A percentile compares a stretch with the other conserved stretches of the same genome.
Evolutionary conservation across 192 early-diverging fungal species (phyloP).

Genomic region (Rhizophagus clarus): DNA sequence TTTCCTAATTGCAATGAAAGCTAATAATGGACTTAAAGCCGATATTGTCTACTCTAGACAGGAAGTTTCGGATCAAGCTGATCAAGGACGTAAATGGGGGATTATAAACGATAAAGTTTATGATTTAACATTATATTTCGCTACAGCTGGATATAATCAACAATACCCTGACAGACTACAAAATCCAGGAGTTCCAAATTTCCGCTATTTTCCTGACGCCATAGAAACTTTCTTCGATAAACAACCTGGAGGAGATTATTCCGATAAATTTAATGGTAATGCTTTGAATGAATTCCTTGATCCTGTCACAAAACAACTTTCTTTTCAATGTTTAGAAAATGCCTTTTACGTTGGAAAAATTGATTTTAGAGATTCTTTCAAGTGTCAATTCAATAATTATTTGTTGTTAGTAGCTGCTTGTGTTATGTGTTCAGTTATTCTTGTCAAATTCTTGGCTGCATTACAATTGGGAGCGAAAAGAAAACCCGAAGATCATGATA

Average conservation of each 20-base stretch:
- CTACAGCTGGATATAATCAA: neutral
- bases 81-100: slow-evolving; percentile 52
- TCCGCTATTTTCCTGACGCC: slow-evolving; percentile 57
- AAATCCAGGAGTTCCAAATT: slow-evolving; percentile 41
- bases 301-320: slow-evolving; percentile 36
- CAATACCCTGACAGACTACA: slow-evolving; percentile 41
- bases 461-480: slow-evolving; percentile 72
- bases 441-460: slow-evolving; percentile 79
- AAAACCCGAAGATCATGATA: slow-evolving; percentile 86
- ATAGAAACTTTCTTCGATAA: slow-evolving; percentile 65
- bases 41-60: slow-evolving; percentile 58
- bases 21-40: slow-evolving; percentile 48
- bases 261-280: slow-evolving; percentile 54
- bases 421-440: slow-evolving; percentile 79
- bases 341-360: slow-evolving; percentile 82
- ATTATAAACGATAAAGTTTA: slow-evolving; percentile 68
- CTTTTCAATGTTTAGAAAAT: slow-evolving; percentile 74
- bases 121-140: slow-evolving; percentile 64
- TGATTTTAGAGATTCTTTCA: slow-evolving; percentile 76
- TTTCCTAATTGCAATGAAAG: slow-evolving; percentile 52
- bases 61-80: slow-evolving; percentile 50
- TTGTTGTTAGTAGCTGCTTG: slow-evolving; percentile 76
- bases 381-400: slow-evolving; percentile 85
- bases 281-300: slow-evolving; percentile 24
- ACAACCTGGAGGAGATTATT: slow-evolving; percentile 57